Evolutionary conservation across 176 grass and related monocot species (phyloP), one percentile per base, ranked within the genome.

Genomic region (Ananas comosus): DNA sequence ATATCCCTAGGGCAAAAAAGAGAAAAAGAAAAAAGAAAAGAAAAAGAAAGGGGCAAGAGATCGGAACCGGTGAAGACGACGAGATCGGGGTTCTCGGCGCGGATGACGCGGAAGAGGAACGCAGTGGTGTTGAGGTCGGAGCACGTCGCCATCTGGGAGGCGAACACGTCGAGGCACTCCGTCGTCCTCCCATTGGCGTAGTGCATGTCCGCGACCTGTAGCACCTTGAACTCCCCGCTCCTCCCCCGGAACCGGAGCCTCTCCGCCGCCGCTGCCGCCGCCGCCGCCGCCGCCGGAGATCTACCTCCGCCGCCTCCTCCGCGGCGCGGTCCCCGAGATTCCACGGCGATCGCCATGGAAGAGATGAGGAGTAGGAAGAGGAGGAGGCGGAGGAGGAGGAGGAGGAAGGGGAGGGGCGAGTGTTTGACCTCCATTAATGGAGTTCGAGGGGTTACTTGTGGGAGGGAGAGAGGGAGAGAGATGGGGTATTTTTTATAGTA

Each of bases 171-270:
- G 64, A 81, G 63, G 79, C 93, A 97, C 49, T 0, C 74, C 50
- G 93, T 92, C 68, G 58, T 50, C 51, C 74, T 66, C 42, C 88
- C 93, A 74, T 96, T 51, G 11, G 77, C 89, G 81, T 90, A 96
- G 89, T 96, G 93, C 93, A 96, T 96, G 80, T 92, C 93, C 25
- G 93, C 93, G 64, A 96, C 89, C 79, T 96, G 88, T 56, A 92
- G 74, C 65, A 96, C 85, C 78, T 96, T 96, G 88, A 96, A 92
- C 73, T 85, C 83, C 11, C 93, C 88, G 4, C 64, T 75, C 47
- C 64, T 68, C 10, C 68, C 70, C 73, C 76, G 71, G 79, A 92
- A 92, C 74, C 82, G 87, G 63, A 97, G 82, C 66, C 66, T 28
- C 1, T 12, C 51, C 12, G 19, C 47, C 56, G 0, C 53, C 47